A percentile compares a stretch with the other conserved stretches of the same genome.
These are phyloP conservation scores for Entoloma clypeatum DNA, from an alignment of 1,284 basidiomycete species.

Conservation along the genomic window DNA sequence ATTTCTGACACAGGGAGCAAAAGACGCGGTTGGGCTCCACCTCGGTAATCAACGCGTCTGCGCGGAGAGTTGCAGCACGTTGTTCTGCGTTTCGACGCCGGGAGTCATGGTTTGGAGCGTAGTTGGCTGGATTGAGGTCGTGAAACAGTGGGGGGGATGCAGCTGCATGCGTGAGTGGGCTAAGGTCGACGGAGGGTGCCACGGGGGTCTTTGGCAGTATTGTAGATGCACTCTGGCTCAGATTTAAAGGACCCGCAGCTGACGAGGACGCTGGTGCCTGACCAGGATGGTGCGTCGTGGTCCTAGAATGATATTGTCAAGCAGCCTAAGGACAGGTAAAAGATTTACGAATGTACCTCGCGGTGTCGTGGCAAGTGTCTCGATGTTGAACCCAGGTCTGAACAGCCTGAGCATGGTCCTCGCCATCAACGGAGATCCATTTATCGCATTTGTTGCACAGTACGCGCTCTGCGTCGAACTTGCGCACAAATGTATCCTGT, in stretches of 20 bases:
- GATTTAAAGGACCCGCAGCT: too few relatives aligned
- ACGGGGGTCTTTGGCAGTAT: too few relatives aligned
- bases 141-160: slow-evolving; percentile 36
- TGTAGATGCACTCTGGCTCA: too few relatives aligned
- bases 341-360: slow-evolving; percentile 13
- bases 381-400: slow-evolving; percentile 53
- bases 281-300: too few relatives aligned
- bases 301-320: too few relatives aligned
- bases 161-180: slow-evolving; percentile 12
- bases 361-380: slow-evolving; percentile 37
- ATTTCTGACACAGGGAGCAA: slow-evolving; percentile 68
- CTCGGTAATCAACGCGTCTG: slow-evolving; percentile 56
- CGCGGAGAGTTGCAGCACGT: slow-evolving; percentile 60
- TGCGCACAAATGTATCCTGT: slow-evolving; percentile 62
- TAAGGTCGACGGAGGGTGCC: neutral
- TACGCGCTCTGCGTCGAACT: slow-evolving; percentile 66
- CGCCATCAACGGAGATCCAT: slow-evolving; percentile 54
- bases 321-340: too few relatives aligned
- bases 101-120: slow-evolving; percentile 54
- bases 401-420: slow-evolving; percentile 50
- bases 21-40: slow-evolving; percentile 75
- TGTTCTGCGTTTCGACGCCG: slow-evolving; percentile 70
- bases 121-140: slow-evolving; percentile 48
- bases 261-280: too few relatives aligned
- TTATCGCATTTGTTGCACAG: slow-evolving; percentile 64